Evolutionary conservation across 768 basidiomycete species (phyloP), one percentile per base, ranked within the genome.

Genomic region (Boletus rex-veris): DNA sequence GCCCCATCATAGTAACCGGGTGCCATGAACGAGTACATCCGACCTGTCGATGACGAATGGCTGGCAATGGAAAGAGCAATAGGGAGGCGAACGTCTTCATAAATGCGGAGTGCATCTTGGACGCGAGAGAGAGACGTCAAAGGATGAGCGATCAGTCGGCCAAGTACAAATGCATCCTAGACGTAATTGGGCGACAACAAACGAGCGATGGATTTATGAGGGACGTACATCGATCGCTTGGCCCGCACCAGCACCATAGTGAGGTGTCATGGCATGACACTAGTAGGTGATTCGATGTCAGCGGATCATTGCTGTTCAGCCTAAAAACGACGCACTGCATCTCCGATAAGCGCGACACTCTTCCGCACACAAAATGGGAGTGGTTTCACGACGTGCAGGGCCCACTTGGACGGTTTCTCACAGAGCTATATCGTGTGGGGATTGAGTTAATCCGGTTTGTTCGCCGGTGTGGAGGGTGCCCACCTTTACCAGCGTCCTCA

Each of bases 331-430:
- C 71, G 42, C 49, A 78, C 77, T 15, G 81, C 75, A 59, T 84
- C 82, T 7, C 81, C 81, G 4, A 78, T 63, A 10, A 85, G 68
- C 5, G 74, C 74, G 0, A 82, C 74, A 7, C 71, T 65, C 9
- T 72, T 72, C 16, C 60, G 65, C 3, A 73, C 72, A 43, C 71
- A 79, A 5, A 69, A 70, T 0, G 74, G 70, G 8, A 82, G 64
- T 9, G 71, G 70, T 14, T 70, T 71, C 26, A 82, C 60, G 31
- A 68, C 67, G 47, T 78, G 74, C 36, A 82, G 58, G 4, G 75
- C 73, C 77, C 80, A 82, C 60, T 65, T 74, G 33, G 68, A 72
- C 1, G 74, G 69, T 7, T 64, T 62, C 9, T 71, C 65, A 24
- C 74, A 67, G 39, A 69, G 69, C 75, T 78, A 12, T 15, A n/a